These are phyloP conservation scores for Cutaneotrichosporon sp. DNA, from an alignment of 1,284 basidiomycete species.

Conservation along the genomic window DNA sequence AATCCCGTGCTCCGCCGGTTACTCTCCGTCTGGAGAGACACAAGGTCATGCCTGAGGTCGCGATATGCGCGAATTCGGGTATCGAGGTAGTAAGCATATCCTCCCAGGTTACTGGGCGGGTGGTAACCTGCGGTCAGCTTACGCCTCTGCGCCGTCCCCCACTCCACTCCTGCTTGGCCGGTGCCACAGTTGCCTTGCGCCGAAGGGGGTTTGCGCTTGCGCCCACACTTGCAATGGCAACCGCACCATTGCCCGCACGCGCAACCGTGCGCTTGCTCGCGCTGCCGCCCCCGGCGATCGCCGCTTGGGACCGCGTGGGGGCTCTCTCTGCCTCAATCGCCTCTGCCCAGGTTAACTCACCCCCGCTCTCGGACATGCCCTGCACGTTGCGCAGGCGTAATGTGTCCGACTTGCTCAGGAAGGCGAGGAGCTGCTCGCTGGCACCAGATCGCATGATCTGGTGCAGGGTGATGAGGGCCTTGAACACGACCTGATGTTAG, in stretches of 20 bases:
- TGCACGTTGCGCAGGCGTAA: constrained; percentile 73
- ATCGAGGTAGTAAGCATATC: constrained; percentile 87
- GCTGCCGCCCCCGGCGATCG: no score
- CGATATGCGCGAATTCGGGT: constrained; percentile 81
- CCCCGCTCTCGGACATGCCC: constrained; percentile 50
- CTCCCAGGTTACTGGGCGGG: constrained; percentile 76
- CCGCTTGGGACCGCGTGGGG: background rate
- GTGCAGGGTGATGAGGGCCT: constrained; percentile 89
- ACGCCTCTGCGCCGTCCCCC: background rate
- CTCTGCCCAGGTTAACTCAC: constrained; percentile 2
- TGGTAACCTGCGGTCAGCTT: constrained; percentile 60
- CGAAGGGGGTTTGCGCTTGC: no score
- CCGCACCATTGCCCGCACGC: no score
- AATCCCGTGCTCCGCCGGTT: constrained; percentile 59
- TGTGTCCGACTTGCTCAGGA: constrained; percentile 72
- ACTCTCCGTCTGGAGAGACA: constrained; percentile 80
- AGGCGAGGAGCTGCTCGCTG: constrained; percentile 81
- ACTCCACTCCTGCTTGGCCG: constrained; percentile 2
- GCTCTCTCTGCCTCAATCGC: background rate
- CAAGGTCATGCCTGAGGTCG: constrained; percentile 88
- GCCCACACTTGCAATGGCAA: no score
- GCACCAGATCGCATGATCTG: constrained; percentile 91
- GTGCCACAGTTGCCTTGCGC: no score
- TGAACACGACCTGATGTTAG: constrained; percentile 76
- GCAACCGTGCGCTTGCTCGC: no score